Evolutionary conservation across 306 rosid genomes (phyloP), one percentile per base, ranked within the genome.

Genomic region (Sindora glabra): DNA sequence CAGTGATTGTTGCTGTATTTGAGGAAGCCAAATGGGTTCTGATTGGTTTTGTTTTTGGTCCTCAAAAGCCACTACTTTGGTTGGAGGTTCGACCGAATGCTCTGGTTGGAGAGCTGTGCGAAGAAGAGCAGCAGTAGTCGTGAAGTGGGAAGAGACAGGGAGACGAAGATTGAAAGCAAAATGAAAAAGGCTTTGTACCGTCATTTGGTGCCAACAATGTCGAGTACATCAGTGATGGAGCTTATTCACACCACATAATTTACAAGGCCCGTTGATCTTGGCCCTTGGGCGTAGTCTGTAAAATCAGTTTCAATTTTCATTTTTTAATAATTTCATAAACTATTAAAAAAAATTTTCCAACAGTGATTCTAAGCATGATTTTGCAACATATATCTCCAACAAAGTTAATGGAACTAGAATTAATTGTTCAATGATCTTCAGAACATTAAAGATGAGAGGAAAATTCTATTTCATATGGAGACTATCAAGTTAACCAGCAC

Each of bases 1-100:
- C 10, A 85, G 41, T 0, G 15, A 64, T 25, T 81, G 61, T 53
- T 52, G 63, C 6, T 45, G 64, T 32, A 25, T 54, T 65, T 36
- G 72, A 49, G 52, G 6, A 13, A n/a, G 32, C 5, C 73, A 39
- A 53, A 61, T 19, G 63, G 55, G 56, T 34, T 33, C 24, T 6
- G 77, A 30, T 27, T 54, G 73, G 48, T 50, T 67, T 36, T 67
- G 53, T 54, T 55, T 54, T 12, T 12, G 68, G 48, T 16, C 30
- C 3, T 49, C 10, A 36, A 58, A 60, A 59, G 77, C 58, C 32
- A 11, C 23, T 16, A 50, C 38, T 16, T 37, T 25, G 18, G 51
- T 29, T 8, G 62, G 24, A 62, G 36, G 51, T 37, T 56, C 9
- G 5, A 12, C 16, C 3, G 57, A 36, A 22, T 34, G 15, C 11